Evolutionary conservation across 768 basidiomycete genomes (phyloP), one percentile per base, ranked within the genome.

Genomic region (Phanerodontia chrysosporium): DNA sequence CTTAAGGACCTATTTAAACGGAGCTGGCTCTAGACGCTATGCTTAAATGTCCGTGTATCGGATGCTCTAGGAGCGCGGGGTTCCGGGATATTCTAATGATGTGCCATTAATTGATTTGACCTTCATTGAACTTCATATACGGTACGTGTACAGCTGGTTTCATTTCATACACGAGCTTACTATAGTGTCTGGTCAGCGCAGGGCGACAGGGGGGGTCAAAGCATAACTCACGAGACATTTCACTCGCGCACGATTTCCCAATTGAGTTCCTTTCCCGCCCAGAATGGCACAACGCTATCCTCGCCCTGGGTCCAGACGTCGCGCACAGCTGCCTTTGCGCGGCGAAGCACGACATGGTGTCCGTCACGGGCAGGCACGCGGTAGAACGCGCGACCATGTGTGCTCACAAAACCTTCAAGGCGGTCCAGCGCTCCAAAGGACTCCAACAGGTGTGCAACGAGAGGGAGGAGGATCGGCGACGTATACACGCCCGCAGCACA

Each of bases 401-500:
- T 71, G 69, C 90, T 89, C 49, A 86, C 91, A 68, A 97, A 99
- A 0, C 80, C 84, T 65, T 87, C 80, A 8, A 99, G 77, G 68
- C 81, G 84, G 63, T 95, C 88, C 49, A 98, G 73, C 30, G 95
- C 94, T 18, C 85, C 89, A 61, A 94, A 92, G 5, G 90, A 87
- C 61, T 94, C 92, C 36, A 98, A 78, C 29, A 97, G 76, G 62
- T 95, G 87, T 0, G 96, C 95, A 0, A 91, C 85, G 14, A 98
- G 80, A 1, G 97, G 95, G 16, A 99, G 80, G 21, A 99, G 79
- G 64, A 96, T 87, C 4, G 95, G 90, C 3, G 91, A 92, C 1
- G 97, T 98, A 72, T 98, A 98, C 54, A 98, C 85, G 0, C 97
- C 97, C 10, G 97, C 97, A 1, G 97, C 95, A 72, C 97, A 99